Evolutionary conservation across 176 grass and related monocot genomes (phyloP).

Genomic region (Paspalum notatum): DNA sequence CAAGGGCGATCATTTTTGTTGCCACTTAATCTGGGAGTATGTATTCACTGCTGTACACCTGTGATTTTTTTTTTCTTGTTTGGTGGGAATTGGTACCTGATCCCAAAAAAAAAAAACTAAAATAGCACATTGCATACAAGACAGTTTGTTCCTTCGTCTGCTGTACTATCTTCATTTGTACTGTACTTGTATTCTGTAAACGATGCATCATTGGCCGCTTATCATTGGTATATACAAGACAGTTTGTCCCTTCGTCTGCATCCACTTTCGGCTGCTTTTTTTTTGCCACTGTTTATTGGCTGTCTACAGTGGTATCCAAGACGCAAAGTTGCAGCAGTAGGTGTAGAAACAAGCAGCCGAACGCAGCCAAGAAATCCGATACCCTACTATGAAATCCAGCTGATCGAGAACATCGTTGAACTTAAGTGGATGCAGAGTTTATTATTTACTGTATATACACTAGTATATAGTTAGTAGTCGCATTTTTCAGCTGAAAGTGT

Average conservation of each 20-base stretch:
- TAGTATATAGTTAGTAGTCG: background rate
- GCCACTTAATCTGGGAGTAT: background rate
- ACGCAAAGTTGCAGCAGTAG: too few species aligned
- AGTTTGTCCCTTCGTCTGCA: too few species aligned
- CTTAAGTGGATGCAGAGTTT: background rate
- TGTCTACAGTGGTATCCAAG: too few species aligned
- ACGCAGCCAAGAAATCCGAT: background rate
- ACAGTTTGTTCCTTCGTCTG: background rate
- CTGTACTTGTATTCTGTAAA: too few species aligned
- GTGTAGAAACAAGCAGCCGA: too few species aligned
- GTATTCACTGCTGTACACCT: background rate
- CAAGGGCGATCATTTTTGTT: slow-evolving; percentile 40
- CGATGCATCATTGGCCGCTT: background rate
- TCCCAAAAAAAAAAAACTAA: slow-evolving; percentile 17
- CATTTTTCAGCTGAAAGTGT: background rate
- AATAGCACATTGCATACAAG: background rate
- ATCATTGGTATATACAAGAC: too few species aligned
- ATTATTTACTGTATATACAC: background rate
- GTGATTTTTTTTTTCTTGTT: background rate
- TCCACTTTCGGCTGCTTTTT: too few species aligned
- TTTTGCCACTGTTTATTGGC: too few species aligned
- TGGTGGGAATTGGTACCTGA: slow-evolving; percentile 11
- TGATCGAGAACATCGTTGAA: background rate
- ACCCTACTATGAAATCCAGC: too few species aligned
- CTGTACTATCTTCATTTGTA: background rate